A percentile compares a stretch with the other conserved stretches of the same genome.
Conservation (phyloP, 2,329 filamentous ascomycete genomes). For the Fusarium robinianum region DNA sequence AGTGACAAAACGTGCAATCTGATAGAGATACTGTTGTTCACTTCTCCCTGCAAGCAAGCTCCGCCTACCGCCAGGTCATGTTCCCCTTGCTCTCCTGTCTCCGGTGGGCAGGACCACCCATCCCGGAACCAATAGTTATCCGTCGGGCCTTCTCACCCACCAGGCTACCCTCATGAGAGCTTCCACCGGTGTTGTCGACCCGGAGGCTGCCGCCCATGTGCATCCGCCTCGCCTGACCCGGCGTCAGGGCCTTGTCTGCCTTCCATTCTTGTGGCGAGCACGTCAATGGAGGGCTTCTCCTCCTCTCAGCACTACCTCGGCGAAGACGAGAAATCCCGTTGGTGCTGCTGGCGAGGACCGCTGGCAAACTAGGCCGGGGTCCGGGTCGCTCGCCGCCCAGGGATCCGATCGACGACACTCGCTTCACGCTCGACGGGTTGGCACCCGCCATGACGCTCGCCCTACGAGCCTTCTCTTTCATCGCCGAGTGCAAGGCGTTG, state of each 20-base stretch:
- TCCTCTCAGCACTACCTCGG: slow-evolving; percentile 55
- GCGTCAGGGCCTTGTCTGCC: slow-evolving; percentile 50
- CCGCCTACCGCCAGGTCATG: slow-evolving; percentile 39
- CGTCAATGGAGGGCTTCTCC: slow-evolving; percentile 57
- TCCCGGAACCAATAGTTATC: slow-evolving; percentile 45
- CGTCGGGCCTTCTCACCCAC: slow-evolving; percentile 39
- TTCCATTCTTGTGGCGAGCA: slow-evolving; percentile 54
- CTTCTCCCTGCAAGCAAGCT: not conserved
- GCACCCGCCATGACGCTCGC: slow-evolving; percentile 46
- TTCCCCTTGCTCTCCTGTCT: slow-evolving; percentile 40
- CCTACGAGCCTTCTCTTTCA: slow-evolving; percentile 50
- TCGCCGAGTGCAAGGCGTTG: slow-evolving; percentile 58
- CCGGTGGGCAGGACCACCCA: slow-evolving; percentile 33
- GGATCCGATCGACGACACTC: slow-evolving; percentile 53
- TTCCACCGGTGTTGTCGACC: slow-evolving; percentile 34
- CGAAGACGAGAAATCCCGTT: slow-evolving; percentile 62
- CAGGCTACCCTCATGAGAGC: slow-evolving; percentile 30
- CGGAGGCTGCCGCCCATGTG: slow-evolving; percentile 53
- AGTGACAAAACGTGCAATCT: slow-evolving; percentile 25
- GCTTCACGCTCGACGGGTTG: slow-evolving; percentile 44
- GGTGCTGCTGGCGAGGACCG: slow-evolving; percentile 52
- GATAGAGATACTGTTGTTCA: slow-evolving; percentile 3
- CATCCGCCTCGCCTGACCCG: slow-evolving; percentile 62
- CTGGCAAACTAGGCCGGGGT: slow-evolving; percentile 45
- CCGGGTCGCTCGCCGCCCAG: slow-evolving; percentile 36